Base-by-base conservation (phyloP, 108 stramenopile genomes). In the Aurantiochytrium sp. region DNA sequence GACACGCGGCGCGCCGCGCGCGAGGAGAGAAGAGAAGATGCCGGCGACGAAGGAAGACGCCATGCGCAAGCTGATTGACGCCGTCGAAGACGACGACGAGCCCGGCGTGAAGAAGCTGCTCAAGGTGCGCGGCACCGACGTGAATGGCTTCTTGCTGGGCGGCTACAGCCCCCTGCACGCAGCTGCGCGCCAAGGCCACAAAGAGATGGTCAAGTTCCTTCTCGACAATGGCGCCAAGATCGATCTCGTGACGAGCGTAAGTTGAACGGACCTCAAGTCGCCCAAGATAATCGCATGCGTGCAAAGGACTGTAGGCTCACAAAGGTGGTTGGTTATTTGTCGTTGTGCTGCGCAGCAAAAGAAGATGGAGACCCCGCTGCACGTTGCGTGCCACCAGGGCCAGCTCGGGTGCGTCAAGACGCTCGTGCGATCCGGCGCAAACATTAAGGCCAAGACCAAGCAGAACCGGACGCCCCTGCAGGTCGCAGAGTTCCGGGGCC, bases 81-180 rank as follows among this genome's bases (percentile, higher is more conserved):
- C 73, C 42, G 73, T 81, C 42, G 73, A 81, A 24, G 73, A 81
- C 36, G 73, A 81, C 3, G 45, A 81, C 73, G 73, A 81, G 45
- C 10, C 73, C 10, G 73, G 19, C 42, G 73, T 81, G 21, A 81
- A 81, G 73, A 41, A 48, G 27, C 6, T 41, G 73, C 73, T 81
- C 42, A 41, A 81, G 73, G 50, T 52, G 50, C 73, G 73, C 45
- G 73, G 73, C 30, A 24, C 30, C 24, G 73, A 81, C 2, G 3
- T 81, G 36, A 81, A 81, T 24, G 73, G 45, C 15, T 48, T 6
- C 1, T 2, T 81, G 3, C 39, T 6, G 17, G 73, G 73, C 39
- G 45, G 45, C 6, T 81, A 48, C 3, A 81, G 42, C 3, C 42
- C 73, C 45, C 10, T 81, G 42, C 73, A 81, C 30, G 73, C 73